Evolutionary conservation across 2,329 filamentous ascomycete species (phyloP), one percentile per base, ranked within the genome.

Genomic region (Botryotinia calthae): DNA sequence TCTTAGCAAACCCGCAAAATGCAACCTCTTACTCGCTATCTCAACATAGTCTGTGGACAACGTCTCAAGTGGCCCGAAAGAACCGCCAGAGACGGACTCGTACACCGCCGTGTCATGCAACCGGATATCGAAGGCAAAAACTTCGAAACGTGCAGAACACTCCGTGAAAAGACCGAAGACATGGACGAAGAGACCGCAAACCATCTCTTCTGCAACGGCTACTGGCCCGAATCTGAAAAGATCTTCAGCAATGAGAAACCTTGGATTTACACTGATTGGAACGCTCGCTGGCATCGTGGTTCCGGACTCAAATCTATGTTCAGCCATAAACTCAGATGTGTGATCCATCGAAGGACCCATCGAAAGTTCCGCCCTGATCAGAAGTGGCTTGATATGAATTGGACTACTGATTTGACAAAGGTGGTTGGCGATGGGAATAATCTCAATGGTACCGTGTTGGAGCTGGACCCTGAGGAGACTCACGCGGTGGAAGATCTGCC

Each of bases 41-140:
- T 72, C 8, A 72, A 72, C 40, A 28, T 72, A 6, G 40, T 67
- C 6, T 72, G 70, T 2, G 70, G 70, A n/a, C 70, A 59, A 22
- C 34, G 25, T 0, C 70, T 72, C 28, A 4, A 16, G 7, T 72
- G 62, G 40, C 70, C 70, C 12, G 28, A 42, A 31, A 59, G 16
- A 9, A 28, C 34, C 12, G 2, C 3, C 4, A 4, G 1, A 40
- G 34, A 58, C 1, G n/a, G 48, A 20, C 48, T 67, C 1, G 25
- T 65, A 16, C 59, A 65, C 9, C 44, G 48, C 2, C 62, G 40
- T 0, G 18, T 67, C 4, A 42, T 67, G 65, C 40, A 42, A 16
- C 65, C 65, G 9, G 65, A 67, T 7, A 6, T 42, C 7, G 48
- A 56, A 9, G 34, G 34, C 3, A 42, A 56, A 9, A 67, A 67